Conservation (phyloP, 2,329 filamentous ascomycete species). For the Plectosphaerella sp. region DNA sequence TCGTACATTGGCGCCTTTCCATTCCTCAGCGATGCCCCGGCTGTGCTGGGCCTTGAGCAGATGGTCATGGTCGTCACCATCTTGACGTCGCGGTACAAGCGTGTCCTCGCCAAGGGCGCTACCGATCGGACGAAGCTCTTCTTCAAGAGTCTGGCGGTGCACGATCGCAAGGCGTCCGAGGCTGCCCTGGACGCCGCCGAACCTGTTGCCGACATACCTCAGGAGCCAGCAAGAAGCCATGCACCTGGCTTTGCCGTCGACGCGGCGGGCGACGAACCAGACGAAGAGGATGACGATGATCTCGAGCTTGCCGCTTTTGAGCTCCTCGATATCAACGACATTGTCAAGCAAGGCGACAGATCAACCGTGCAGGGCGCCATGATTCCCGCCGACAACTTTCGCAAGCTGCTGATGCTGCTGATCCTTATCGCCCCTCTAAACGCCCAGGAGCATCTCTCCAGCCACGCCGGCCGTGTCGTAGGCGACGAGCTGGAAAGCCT, state of each 20-base stretch:
- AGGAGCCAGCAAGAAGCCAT: constrained; percentile 8
- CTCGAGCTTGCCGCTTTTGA: constrained; percentile 66
- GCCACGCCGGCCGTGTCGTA: constrained; percentile 51
- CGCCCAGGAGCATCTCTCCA: constrained; percentile 60
- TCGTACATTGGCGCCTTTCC: constrained; percentile 71
- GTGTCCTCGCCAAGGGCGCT: constrained; percentile 55
- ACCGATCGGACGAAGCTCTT: constrained; percentile 59
- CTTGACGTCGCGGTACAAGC: constrained; percentile 64
- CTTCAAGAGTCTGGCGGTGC: constrained; percentile 68
- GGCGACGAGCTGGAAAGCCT: constrained; percentile 55
- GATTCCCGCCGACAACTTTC: constrained; percentile 70
- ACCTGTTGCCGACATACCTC: constrained; percentile 4
- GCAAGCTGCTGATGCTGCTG: constrained; percentile 65
- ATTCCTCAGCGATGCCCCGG: constrained; percentile 66
- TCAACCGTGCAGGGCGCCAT: constrained; percentile 57
- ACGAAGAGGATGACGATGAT: constrained; percentile 46
- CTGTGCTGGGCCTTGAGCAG: constrained; percentile 64
- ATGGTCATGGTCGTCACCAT: constrained; percentile 70
- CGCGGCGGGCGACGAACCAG: constrained; percentile 34
- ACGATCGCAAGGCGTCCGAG: constrained; percentile 53
- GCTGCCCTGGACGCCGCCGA: constrained; percentile 8
- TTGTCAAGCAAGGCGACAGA: constrained; percentile 48
- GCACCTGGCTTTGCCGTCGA: constrained; percentile 41
- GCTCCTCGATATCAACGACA: constrained; percentile 59
- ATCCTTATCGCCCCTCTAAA: constrained; percentile 62